A percentile compares a stretch with the other conserved stretches of the same genome.
phyloP scores from a whole-genome alignment of 768 basidiomycete genomes.

The Sistotremastrum niveocremeum region DNA sequence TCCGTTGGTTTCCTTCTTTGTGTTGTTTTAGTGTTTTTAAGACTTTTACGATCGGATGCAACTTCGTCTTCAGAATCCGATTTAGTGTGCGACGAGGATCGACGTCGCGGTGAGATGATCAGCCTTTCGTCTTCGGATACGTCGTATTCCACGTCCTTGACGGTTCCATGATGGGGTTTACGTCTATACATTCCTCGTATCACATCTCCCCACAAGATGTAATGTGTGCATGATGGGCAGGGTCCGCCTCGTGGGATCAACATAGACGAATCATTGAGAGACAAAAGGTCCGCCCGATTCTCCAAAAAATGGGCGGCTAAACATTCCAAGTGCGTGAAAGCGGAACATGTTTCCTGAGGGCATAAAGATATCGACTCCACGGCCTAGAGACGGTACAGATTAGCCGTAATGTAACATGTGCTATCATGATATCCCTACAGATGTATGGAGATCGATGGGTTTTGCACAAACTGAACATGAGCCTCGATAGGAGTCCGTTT shows the following conservation, averaged over 20 bases:
- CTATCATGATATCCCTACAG: conserved; percentile 20
- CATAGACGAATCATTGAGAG: conserved; percentile 9
- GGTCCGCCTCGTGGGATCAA: conserved; percentile 51
- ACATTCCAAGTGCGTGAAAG: conserved; percentile 46
- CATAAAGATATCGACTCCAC: conserved; percentile 31
- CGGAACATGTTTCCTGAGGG: conserved; percentile 32
- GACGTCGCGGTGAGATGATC: no score
- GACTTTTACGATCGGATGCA: no score
- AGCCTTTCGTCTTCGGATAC: conserved; percentile 26
- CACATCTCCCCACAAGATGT: conserved; percentile 59
- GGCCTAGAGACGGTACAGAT: neutral
- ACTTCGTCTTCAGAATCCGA: no score
- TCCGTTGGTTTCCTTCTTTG: no score
- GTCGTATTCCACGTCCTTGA: conserved; percentile 20
- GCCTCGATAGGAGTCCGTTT: neutral
- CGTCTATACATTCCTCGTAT: conserved; percentile 36
- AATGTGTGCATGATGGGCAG: conserved; percentile 38
- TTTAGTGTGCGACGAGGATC: no score
- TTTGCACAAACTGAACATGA: conserved; percentile 22
- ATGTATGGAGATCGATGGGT: conserved; percentile 25
- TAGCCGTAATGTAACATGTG: neutral
- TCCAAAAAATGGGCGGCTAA: conserved; percentile 34
- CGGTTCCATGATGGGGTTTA: conserved; percentile 12
- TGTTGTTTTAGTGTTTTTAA: no score
- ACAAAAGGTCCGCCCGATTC: conserved; percentile 2